Base-by-base conservation (phyloP, 2,329 filamentous ascomycete species). In the Epicoccum nigrum region DNA sequence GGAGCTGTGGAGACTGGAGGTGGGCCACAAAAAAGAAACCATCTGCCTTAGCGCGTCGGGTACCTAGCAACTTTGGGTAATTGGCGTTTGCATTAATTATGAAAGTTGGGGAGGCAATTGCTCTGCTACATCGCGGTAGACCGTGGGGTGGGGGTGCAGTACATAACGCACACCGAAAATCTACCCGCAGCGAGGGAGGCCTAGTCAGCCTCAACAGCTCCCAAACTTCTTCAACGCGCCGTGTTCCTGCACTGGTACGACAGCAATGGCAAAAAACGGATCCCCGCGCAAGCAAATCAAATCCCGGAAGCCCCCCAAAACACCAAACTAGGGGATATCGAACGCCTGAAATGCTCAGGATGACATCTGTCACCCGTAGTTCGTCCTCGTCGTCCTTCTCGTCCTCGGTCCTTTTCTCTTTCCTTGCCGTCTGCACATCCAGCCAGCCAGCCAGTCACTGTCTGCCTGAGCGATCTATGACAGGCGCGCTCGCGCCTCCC, bases 391-490 rank as follows among this genome's bases (percentile, higher is more conserved):
- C 38, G 30, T 32, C 27, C 20, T 39, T 41, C 12, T 39, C 28
- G 4, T 30, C 13, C 28, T n/a, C 23, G 11, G 11, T n/a, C 28
- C 13, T 30, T 11, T 30, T 30, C 28, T 11, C 13, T n/a, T 13
- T 13, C 28, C 28, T 27, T 6, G 13, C 40, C 31, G 19, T 49
- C 20, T 34, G 25, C 30, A 47, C 51, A n/a, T n/a, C n/a, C n/a
- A n/a, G 55, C 30, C 54, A 50, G 34, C 59, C n/a, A 45, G 59
- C 55, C 45, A 48, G 27, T 40, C 34, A 21, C 45, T 48, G 48
- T 20, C 20, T 63, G 44, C 60, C 69, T 51, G 64, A 66, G 16
- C 74, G 62, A 58, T 76, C 75, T 45, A 77, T 71, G 11, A 74
- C 59, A 11, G 70, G 72, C 38, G 59, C 66, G n/a, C 37, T 48